These are phyloP conservation scores for Arachis hypogaea DNA, from an alignment of 306 rosid species.

Conservation along the genomic window DNA sequence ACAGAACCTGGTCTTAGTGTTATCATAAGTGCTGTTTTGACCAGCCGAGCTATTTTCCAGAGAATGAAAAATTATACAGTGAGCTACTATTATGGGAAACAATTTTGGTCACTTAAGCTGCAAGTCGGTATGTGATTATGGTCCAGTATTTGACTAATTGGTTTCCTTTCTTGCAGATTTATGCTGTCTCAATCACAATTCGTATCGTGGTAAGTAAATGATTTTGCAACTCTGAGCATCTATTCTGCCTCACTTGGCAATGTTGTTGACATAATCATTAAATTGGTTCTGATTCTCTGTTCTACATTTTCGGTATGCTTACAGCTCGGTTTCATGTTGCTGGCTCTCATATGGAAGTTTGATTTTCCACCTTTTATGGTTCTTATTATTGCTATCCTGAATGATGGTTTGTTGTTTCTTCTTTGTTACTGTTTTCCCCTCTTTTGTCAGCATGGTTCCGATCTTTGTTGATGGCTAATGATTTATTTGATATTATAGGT, in stretches of 20 bases:
- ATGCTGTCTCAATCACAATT: conserved; percentile 97
- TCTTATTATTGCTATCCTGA: conserved; percentile 93
- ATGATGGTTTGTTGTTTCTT: conserved; percentile 76
- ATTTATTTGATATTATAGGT: conserved; percentile 53
- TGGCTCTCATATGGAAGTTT: conserved; percentile 92
- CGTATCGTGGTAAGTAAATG: conserved; percentile 86
- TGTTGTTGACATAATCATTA: conserved; percentile 11
- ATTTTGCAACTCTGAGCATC: conserved; percentile 24
- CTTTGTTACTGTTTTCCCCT: conserved; percentile 16
- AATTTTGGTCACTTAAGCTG: conserved; percentile 6
- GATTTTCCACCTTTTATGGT: conserved; percentile 99
- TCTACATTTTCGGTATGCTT: conserved; percentile 40
- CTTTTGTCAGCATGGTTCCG: not conserved
- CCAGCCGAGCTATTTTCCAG: conserved; percentile 96
- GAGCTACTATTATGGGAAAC: conserved; percentile 29
- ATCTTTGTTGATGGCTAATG: conserved; percentile 21
- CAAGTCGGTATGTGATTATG: not conserved
- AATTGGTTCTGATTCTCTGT: conserved; percentile 29
- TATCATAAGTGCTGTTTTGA: conserved; percentile 96
- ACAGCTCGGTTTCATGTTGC: conserved; percentile 99
- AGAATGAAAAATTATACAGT: conserved; percentile 99
- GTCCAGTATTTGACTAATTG: conserved; percentile 18
- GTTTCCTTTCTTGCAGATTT: conserved; percentile 65
- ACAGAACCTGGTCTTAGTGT: conserved; percentile 98
- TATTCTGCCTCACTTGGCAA: conserved; percentile 16